These are phyloP conservation scores for Byssochlamys sp. DNA, from an alignment of 2,329 filamentous ascomycete species.

Conservation along the genomic window DNA sequence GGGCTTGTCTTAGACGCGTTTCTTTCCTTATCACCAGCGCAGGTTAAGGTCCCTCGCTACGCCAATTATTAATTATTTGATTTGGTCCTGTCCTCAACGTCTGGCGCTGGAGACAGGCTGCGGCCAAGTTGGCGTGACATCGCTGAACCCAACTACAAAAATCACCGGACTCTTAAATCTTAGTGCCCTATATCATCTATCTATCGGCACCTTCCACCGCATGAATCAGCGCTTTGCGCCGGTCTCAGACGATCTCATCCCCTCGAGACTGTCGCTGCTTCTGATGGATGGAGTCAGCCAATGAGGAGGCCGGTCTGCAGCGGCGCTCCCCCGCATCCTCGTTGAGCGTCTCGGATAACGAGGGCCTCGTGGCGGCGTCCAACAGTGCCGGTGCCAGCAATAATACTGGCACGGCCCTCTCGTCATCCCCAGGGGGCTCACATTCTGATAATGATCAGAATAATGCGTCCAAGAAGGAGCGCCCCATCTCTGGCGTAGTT, in stretches of 20 bases:
- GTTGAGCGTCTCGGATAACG: slow-evolving; percentile 2
- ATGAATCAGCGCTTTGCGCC: background rate
- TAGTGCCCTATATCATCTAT: background rate
- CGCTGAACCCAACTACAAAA: background rate
- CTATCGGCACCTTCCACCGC: background rate
- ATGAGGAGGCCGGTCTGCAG: slow-evolving; percentile 27
- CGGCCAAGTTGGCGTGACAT: background rate
- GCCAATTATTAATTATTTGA: background rate
- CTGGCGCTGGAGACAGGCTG: background rate
- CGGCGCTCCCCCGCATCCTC: slow-evolving; percentile 14
- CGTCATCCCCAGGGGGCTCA: slow-evolving; percentile 4
- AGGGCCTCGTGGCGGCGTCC: slow-evolving; percentile 5
- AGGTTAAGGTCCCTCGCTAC: background rate
- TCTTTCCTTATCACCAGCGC: background rate
- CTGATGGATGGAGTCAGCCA: slow-evolving; percentile 35
- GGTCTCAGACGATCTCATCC: background rate
- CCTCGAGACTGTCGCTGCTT: slow-evolving; percentile 2
- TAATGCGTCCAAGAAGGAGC: slow-evolving; percentile 10
- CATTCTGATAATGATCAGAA: background rate
- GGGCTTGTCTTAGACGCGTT: background rate
- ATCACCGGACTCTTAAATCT: background rate
- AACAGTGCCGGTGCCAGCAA: slow-evolving; percentile 2
- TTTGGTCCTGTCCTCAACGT: background rate
- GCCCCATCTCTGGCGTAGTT: slow-evolving; percentile 23
- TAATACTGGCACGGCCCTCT: slow-evolving; percentile 8